phyloP scores from a whole-genome alignment of 768 basidiomycete species.

The Rickenella mellea region DNA sequence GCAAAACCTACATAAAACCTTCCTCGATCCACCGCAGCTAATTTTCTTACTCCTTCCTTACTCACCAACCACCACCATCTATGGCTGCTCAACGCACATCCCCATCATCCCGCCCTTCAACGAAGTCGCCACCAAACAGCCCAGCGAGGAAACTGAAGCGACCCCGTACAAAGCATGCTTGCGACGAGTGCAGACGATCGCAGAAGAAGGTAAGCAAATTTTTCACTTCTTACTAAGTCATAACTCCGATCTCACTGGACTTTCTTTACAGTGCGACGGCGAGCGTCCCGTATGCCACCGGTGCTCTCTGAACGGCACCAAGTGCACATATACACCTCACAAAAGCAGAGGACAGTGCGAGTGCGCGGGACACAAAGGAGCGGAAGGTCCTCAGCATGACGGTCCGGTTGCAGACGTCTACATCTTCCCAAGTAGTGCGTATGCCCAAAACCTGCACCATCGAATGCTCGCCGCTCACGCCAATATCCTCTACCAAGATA shows the following conservation, averaged over 20 bases:
- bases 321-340: slow-evolving; percentile 1
- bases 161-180: background rate
- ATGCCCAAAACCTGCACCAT: no score
- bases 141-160: background rate
- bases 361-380: background rate
- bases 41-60: no score
- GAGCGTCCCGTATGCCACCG: background rate
- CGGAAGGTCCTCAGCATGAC: background rate
- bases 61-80: background rate
- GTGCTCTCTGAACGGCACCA: background rate
- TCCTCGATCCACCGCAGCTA: no score
- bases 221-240: background rate
- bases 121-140: background rate
- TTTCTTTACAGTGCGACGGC: background rate
- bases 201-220: slow-evolving; percentile 2
- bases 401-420: background rate
- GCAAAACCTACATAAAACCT: no score
- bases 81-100: slow-evolving; percentile 1
- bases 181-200: background rate
- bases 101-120: background rate
- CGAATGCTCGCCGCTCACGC: no score
- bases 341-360: background rate
- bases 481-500: no score
- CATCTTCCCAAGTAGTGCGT: background rate
- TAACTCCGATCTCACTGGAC: background rate